Conservation (phyloP, 1,284 basidiomycete species). For the Xerocomus minutiporus region DNA sequence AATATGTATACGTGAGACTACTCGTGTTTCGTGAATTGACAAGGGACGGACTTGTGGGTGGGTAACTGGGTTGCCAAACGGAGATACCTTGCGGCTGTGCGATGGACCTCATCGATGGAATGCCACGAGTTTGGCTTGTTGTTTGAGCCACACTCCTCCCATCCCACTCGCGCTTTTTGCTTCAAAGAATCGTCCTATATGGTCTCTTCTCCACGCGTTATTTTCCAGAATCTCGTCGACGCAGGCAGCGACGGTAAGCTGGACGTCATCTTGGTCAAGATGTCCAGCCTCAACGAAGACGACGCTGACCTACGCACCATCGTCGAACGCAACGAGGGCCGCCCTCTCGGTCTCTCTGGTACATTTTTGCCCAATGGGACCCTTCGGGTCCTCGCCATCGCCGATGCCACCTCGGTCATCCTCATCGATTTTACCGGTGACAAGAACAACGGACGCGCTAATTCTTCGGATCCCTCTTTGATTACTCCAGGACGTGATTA, state of each 20-base stretch:
- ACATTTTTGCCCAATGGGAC: constrained; percentile 16
- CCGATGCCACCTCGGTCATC: constrained; percentile 27
- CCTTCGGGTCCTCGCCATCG: constrained; percentile 27
- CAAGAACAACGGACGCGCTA: constrained; percentile 36
- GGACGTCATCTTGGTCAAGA: constrained; percentile 12
- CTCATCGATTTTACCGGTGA: constrained; percentile 23
- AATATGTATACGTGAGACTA: background rate
- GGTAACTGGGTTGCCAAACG: background rate
- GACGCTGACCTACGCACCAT: constrained; percentile 17
- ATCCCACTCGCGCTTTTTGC: background rate
- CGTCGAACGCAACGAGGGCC: constrained; percentile 32
- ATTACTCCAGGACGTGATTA: constrained; percentile 23
- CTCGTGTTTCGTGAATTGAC: background rate
- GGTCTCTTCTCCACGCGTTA: constrained; percentile 12
- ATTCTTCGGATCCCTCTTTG: constrained; percentile 15
- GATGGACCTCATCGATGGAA: background rate
- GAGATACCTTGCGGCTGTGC: background rate
- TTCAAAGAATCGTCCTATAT: constrained; percentile 4
- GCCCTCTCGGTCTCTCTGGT: constrained; percentile 30
- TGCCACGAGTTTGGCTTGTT: background rate
- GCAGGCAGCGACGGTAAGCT: constrained; percentile 24
- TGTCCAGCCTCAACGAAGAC: constrained; percentile 26
- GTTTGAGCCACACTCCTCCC: constrained; percentile 5
- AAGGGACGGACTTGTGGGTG: no score
- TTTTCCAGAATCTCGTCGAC: constrained; percentile 30